Evolutionary conservation across 345 rosid species (phyloP), one percentile per base, ranked within the genome.

Genomic region (Adansonia digitata): DNA sequence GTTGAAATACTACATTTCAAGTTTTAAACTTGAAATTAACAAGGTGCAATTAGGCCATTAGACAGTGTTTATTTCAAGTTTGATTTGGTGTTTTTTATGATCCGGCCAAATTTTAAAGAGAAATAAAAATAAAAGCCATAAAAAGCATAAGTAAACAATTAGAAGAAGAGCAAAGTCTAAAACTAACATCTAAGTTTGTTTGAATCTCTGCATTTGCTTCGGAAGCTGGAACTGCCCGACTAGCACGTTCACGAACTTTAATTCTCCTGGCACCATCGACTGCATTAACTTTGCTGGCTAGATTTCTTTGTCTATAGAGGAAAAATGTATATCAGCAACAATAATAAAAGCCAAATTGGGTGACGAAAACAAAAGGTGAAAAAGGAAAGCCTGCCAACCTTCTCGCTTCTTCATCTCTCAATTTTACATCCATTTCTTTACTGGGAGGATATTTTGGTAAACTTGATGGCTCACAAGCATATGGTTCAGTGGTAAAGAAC

Each of bases 121-220:
- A 59, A 24, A 1, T n/a, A 66, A 22, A 46, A 3, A 10, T 5
- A 31, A n/a, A 15, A 53, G 15, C 12, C 42, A 22, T 35, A 63
- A 40, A 35, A 45, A 31, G 29, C 7, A 60, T 12, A 8, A 7
- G 11, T 20, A 59, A 9, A 39, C 56, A 29, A 55, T 55, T 17
- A 15, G 17, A 66, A 56, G 18, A 56, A 20, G 55, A 52, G 48
- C 5, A 60, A 42, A 39, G 24, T 43, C 29, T 22, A 62, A 29
- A 20, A 75, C 81, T 34, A 60, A 90, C 95, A 76, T 88, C 90
- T 79, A 90, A 78, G 77, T 84, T 87, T 34, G 92, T 71, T 79
- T 87, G 95, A 77, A 64, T 85, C 86, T 94, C 98, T 7, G 97
- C 95, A 81, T 89, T 94, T 82, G 96, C 97, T 81, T 92, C 96